Evolutionary conservation across 2,329 filamentous ascomycete species (phyloP).

Genomic region (Botrytis porri): DNA sequence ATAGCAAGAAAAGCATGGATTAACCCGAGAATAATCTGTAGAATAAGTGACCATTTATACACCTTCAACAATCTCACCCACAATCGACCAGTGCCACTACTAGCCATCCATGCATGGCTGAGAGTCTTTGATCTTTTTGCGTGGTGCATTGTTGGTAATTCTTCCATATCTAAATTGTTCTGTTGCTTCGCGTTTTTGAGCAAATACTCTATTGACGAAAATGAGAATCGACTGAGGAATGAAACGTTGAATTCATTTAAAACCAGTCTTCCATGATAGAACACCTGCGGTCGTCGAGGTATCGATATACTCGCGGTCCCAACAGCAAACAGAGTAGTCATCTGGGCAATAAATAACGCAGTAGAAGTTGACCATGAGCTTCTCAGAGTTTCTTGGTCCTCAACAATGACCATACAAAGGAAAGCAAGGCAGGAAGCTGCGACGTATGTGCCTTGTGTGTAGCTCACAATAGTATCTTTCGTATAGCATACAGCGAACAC

Average conservation of each 20-base stretch:
- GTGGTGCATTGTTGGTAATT: conserved; percentile 59
- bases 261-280: conserved; percentile 53
- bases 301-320: conserved; percentile 52
- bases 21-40: conserved; percentile 25
- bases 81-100: neutral
- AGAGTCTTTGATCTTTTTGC: conserved; percentile 49
- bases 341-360: conserved; percentile 38
- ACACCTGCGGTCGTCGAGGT: conserved; percentile 66
- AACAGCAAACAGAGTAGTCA: conserved; percentile 45
- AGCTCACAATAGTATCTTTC: conserved; percentile 19
- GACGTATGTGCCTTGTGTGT: conserved; percentile 13
- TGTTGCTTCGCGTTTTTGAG: conserved; percentile 55
- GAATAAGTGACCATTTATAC: conserved; percentile 45
- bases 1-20: conserved; percentile 24
- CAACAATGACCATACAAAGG: neutral
- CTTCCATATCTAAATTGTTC: conserved; percentile 55
- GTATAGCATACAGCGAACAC: conserved; percentile 20
- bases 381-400: conserved; percentile 36
- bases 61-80: conserved; percentile 46
- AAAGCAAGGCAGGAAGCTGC: conserved; percentile 15
- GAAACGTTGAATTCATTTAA: conserved; percentile 60
- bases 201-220: conserved; percentile 57
- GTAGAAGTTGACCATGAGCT: neutral
- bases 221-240: conserved; percentile 59
- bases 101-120: conserved; percentile 46